Evolutionary conservation across 306 rosid genomes (phyloP), one percentile per base, ranked within the genome.

Genomic region (Carpinus fangiana): DNA sequence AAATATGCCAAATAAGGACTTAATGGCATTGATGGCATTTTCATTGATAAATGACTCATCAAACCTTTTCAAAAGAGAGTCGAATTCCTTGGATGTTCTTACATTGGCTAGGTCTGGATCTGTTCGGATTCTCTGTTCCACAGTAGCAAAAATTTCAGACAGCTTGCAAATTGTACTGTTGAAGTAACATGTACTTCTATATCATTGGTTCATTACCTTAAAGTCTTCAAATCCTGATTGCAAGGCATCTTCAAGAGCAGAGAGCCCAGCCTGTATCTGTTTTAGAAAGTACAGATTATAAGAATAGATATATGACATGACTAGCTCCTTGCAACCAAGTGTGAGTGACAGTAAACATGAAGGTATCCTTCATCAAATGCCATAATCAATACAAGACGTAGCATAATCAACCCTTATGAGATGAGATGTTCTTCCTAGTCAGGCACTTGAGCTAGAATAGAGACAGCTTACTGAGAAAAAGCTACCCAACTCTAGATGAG

Each of bases 11-110:
- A 94, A 94, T 50, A 94, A 76, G 69, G 97, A 95, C 81, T 95
- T 95, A 53, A 95, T 91, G 78, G 97, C 99, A 78, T 95, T 93
- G 90, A 95, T 92, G 67, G 99, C 99, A 56, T 83, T 93, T 87
- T 95, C 99, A 16, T 95, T 95, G 93, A 95, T 92, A 71, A 95
- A 92, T 13, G 99, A 95, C 78, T 95, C 98, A 4, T 93, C 97
- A 36, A 88, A 93, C 85, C 89, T 85, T 81, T 89, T 91, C 80
- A 93, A 41, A 2, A 95, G 82, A 26, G 89, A 76, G 36, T 95
- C 96, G 60, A 95, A 95, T 41, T 83, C 90, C 56, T 86, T 87
- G 0, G 93, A 79, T 3, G 87, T 34, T 86, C 98, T 90, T 76
- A 81, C 18, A 59, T 81, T 87, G 23, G 88, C 96, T 36, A 95